Evolutionary conservation across 73 alveolate species (phyloP), one percentile per base, ranked within the genome.

Genomic region (Paraurostyla sp.): DNA sequence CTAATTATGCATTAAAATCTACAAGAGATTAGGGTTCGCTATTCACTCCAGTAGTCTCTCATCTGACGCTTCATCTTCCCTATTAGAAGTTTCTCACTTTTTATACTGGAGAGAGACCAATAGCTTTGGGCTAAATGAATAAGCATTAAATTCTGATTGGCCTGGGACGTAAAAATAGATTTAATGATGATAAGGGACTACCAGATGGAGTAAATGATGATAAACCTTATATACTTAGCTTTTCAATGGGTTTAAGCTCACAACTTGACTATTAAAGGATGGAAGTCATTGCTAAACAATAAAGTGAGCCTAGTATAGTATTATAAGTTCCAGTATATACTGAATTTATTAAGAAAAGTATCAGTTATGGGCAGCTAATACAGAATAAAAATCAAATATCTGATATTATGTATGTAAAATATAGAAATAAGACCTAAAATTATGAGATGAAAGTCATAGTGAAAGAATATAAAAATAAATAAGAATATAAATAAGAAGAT

Each of bases 161-260:
- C 6, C 7, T 76, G 4, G 88, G 88, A 25, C n/a, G 88, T 1
- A 76, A 51, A 11, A 51, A 49, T 51, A 51, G 54, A n/a, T 76
- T 38, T 51, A 41, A 76, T 51, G 88, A 76, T 76, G 76, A 49
- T 23, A 76, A 76, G 27, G 88, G 88, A 3, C 45, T 76, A 27
- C 88, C 88, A 20, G 88, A 52, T 32, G 88, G 88, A 4, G 88
- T 76, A n/a, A 57, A n/a, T 3, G 88, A 76, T 15, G 71, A 40
- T 50, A 48, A 45, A 11, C 68, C 40, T 0, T 25, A 32, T 23
- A 15, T 43, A 50, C 35, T 30, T 4, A 0, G 30, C 0, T 50
- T 73, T 48, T 13, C 71, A 6, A 6, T 50, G 23, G 68, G 86
- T 46, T 46, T 18, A 46, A 46, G 57, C 18, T n/a, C n/a, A n/a